Evolutionary conservation across 2,329 filamentous ascomycete genomes (phyloP), one percentile per base, ranked within the genome.

Genomic region (Sporothrix luriei): DNA sequence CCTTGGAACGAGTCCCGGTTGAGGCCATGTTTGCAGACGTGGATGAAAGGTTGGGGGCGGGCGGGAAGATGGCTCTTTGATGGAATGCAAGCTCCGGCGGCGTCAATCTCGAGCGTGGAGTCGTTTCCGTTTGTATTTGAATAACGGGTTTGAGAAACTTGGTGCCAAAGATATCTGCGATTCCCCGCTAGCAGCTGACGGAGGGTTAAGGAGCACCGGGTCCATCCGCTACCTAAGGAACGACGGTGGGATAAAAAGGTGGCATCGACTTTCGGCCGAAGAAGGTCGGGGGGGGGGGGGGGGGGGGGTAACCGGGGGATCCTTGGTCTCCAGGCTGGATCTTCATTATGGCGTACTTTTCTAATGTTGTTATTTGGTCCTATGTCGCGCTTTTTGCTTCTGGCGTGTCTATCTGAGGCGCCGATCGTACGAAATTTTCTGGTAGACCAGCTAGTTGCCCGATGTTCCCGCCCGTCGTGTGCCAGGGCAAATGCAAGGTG

Each of bases 1-100:
- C 75, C 64, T 72, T 76, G 4, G 74, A 72, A 33, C 46, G 9
- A 10, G 46, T 5, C 19, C 24, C 26, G 24, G 21, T 51, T 19
- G 66, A 46, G 49, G 48, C 4, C 66, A 68, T 70, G 43, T 13
- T 11, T 49, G 11, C 3, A 13, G 46, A 14, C n/a, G 7, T n/a
- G 29, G 14, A 14, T n/a, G 19, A 2, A 10, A 5, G 48, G 13
- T 29, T 5, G 40, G 19, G 21, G 16, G 33, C 10, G 52, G 33
- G 33, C 33, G 1, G 4, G 33, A 6, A 33, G 33, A 33, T 33
- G 33, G 33, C 33, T 9, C 33, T 7, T 33, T 33, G 33, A 33
- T 9, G 33, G 1, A 33, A 33, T 7, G 9, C 6, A 33, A 33
- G 33, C 33, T n/a, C 2, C n/a, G 19, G 38, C 33, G 55, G 52